phyloP scores from a whole-genome alignment of 768 basidiomycete genomes.

The Sistotremastrum niveocremeum region DNA sequence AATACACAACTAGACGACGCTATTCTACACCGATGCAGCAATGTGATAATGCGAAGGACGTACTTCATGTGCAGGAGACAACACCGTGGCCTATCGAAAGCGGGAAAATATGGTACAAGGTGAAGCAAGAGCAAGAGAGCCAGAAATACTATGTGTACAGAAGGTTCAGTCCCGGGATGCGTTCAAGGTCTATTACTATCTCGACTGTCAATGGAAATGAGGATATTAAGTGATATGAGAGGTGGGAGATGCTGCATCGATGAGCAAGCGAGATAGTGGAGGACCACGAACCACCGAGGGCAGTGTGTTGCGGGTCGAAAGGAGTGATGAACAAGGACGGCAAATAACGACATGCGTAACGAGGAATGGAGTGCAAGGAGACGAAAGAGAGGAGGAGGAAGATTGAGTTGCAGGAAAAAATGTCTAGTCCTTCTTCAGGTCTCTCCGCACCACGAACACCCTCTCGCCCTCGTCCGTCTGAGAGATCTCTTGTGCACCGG shows the following conservation, averaged over 20 bases:
- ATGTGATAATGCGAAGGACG: too few relatives aligned
- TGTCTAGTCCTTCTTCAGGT: slow-evolving; percentile 69
- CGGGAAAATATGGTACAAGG: too few relatives aligned
- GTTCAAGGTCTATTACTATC: slow-evolving; percentile 2
- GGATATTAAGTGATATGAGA: slow-evolving; percentile 1
- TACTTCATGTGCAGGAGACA: too few relatives aligned
- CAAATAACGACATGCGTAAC: slow-evolving; percentile 5
- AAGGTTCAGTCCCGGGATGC: too few relatives aligned
- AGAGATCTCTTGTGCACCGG: slow-evolving; percentile 52
- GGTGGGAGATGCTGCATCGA: not conserved
- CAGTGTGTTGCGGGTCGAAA: too few relatives aligned
- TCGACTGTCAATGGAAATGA: slow-evolving; percentile 8
- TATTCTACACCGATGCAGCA: too few relatives aligned
- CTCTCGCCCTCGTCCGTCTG: slow-evolving; percentile 52
- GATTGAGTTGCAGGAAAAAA: not conserved
- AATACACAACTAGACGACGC: too few relatives aligned
- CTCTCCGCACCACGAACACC: slow-evolving; percentile 60
- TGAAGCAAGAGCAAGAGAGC: too few relatives aligned
- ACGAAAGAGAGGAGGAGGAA: slow-evolving; percentile 1
- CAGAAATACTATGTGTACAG: too few relatives aligned
- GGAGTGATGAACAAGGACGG: slow-evolving; percentile 7
- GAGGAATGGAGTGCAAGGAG: slow-evolving; percentile 1
- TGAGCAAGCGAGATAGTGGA: too few relatives aligned
- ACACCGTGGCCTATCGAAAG: too few relatives aligned
- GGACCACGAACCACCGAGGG: too few relatives aligned